Base-by-base conservation (phyloP, 768 basidiomycete species). In the Panus rudis region DNA sequence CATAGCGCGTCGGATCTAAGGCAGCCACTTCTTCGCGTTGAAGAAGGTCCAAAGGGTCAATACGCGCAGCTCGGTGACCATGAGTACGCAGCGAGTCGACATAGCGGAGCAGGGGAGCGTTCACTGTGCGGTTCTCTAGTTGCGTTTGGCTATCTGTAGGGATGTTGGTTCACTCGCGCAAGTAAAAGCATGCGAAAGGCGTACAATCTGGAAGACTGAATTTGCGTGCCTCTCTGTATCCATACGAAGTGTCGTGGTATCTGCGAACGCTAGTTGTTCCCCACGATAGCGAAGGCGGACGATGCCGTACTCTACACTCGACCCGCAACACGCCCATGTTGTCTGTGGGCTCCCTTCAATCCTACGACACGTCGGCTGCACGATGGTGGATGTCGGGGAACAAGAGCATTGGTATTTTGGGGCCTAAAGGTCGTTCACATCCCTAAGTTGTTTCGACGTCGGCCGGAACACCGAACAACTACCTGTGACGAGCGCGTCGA, bases 11-110 rank as follows among this genome's bases (percentile, higher is more conserved):
- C 0, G 89, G 84, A 50, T 85, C 70, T 16, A 93, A 72, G 4
- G 90, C 90, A 20, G 73, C 79, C 51, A 89, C 78, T 38, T 72
- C 79, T 53, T 92, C 89, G 13, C 92, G 79, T 42, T 87, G 81
- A 23, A 94, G 82, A 40, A 94, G 64, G 61, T 92, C 90, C 26
- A 94, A 66, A 0, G 92, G 92, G 57, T 96, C 92, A 31, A 94
- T 85, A 32, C 75, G 71, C 0, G 90, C 89, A 3, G 89, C 88
- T 23, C 88, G 78, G 55, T 92, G 90, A 0, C 84, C 86, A 50
- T 91, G 86, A 0, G 72, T 81, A n/a, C 91, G 76, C 52, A 94
- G 73, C 2, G 85, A 83, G 58, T 94, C 92, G 10, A 92, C 87
- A 57, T 92, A 93, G 25, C 92, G 84, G 33, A 93, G 66, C 14